These are phyloP conservation scores for Termitomyces sp. DNA, from an alignment of 768 basidiomycete species.

Conservation along the genomic window DNA sequence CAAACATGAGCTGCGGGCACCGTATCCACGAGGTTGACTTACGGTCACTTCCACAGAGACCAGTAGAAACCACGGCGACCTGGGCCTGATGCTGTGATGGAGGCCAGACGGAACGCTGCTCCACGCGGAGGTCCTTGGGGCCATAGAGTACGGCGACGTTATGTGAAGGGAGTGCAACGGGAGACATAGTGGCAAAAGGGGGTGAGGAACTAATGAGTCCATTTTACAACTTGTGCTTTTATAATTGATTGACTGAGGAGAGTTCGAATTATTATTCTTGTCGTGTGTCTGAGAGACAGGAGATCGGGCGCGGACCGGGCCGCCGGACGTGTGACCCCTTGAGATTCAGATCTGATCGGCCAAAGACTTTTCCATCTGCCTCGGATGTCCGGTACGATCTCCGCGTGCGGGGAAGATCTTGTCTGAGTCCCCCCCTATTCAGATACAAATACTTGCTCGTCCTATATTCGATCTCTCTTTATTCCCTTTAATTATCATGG, in stretches of 20 bases:
- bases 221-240: conserved; percentile 13
- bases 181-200: conserved; percentile 25
- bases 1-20: conserved; percentile 1
- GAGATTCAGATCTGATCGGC: conserved; percentile 9
- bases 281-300: conserved; percentile 14
- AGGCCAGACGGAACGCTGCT: conserved; percentile 65
- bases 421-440: not conserved
- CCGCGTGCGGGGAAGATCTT: conserved; percentile 7
- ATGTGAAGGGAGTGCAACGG: conserved; percentile 46
- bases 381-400: conserved; percentile 14
- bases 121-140: conserved; percentile 74
- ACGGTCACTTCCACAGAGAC: conserved; percentile 88
- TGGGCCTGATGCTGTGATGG: conserved; percentile 73
- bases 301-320: conserved; percentile 16
- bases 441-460: conserved; percentile 1
- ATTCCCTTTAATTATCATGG: conserved; percentile 30
- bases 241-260: conserved; percentile 11
- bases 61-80: conserved; percentile 76
- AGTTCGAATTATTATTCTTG: conserved; percentile 11
- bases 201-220: conserved; percentile 13
- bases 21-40: conserved; percentile 21
- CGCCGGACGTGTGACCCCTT: conserved; percentile 15
- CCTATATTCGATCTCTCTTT: conserved; percentile 4
- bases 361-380: conserved; percentile 5
- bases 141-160: conserved; percentile 80